A percentile compares a stretch with the other conserved stretches of the same genome.
These are phyloP conservation scores for Inonotus obliquus DNA, from an alignment of 1,284 basidiomycete species.

Conservation along the genomic window DNA sequence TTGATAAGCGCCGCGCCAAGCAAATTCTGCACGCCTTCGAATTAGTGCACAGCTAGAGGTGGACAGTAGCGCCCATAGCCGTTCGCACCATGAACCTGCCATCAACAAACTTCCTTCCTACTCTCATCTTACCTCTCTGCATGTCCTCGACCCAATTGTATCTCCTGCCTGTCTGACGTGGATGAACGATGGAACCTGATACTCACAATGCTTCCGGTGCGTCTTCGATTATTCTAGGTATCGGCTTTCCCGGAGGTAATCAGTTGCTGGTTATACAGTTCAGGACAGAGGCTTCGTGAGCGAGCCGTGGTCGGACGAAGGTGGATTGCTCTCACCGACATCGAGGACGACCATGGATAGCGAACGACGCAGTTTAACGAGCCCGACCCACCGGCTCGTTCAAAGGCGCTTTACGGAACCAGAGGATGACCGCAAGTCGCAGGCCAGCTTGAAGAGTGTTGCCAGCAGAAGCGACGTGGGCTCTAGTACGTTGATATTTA, in stretches of 20 bases:
- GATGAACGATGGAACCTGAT: not conserved
- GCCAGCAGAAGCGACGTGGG: not conserved
- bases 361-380: constrained; percentile 7
- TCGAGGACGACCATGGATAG: not conserved
- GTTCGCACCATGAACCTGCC: not conserved
- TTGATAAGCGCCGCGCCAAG: not conserved
- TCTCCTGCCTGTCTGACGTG: not conserved
- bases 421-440: not conserved
- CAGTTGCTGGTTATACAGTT: not conserved
- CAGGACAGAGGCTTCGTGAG: not conserved
- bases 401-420: not conserved
- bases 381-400: not conserved
- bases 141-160: not conserved
- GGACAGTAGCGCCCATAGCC: not conserved
- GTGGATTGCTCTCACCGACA: not conserved
- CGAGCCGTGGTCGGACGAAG: not conserved
- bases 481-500: not conserved
- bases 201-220: not conserved
- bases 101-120: not conserved
- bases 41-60: not conserved
- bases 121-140: not conserved
- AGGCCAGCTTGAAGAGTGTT: not conserved
- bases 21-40: not conserved
- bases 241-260: not conserved
- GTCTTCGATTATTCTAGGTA: not conserved